These are phyloP conservation scores for Lactifluus subvellereus DNA, from an alignment of 768 basidiomycete genomes.

Conservation along the genomic window DNA sequence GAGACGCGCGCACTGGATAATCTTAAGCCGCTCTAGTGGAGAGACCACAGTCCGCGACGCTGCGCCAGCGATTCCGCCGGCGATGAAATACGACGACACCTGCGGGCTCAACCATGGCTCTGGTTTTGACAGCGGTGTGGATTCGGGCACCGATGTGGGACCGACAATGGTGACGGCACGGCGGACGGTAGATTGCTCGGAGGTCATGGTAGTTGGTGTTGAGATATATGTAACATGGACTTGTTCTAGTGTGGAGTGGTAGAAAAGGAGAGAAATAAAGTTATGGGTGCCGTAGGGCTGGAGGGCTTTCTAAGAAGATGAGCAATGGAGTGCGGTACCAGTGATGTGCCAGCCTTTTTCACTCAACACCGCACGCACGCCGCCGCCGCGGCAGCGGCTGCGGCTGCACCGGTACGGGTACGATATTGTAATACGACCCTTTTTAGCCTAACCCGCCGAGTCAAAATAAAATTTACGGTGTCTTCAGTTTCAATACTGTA, in stretches of 20 bases:
- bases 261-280: neutral
- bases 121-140: constrained; percentile 9
- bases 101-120: constrained; percentile 32
- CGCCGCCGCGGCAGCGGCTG: neutral
- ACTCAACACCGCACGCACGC: neutral
- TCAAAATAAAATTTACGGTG: too few relatives aligned
- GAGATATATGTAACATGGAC: constrained; percentile 17
- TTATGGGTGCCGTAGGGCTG: constrained; percentile 9
- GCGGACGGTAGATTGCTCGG: constrained; percentile 11
- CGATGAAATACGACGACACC: constrained; percentile 45
- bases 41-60: constrained; percentile 88
- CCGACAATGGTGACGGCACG: neutral
- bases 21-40: constrained; percentile 90
- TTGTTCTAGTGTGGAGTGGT: neutral
- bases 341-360: constrained; percentile 7
- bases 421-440: too few relatives aligned
- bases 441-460: neutral
- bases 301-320: constrained; percentile 7
- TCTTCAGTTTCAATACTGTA: too few relatives aligned
- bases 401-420: neutral
- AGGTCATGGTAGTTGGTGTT: constrained; percentile 17
- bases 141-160: neutral
- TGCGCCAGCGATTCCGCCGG: constrained; percentile 50
- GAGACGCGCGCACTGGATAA: constrained; percentile 70
- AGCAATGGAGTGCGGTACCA: neutral